These are phyloP conservation scores for Pseudisothecium myosuroides DNA, from an alignment of 225 moss, liverwort and hornwort species.

Conservation along the genomic window DNA sequence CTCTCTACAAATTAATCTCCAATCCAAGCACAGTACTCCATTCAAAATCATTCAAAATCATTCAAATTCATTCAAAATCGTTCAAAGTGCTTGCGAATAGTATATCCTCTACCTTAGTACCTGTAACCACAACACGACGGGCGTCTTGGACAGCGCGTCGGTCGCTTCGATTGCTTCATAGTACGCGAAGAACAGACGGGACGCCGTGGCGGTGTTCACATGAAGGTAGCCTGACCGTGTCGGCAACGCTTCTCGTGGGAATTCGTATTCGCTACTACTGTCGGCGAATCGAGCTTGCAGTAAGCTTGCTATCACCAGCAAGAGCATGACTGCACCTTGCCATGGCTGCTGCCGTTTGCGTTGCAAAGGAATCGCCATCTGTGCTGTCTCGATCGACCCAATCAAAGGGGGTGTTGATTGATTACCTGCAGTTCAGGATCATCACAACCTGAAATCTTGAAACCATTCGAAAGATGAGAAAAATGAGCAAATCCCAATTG, in stretches of 20 bases:
- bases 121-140: slow-evolving; percentile 38
- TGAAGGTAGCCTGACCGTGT: slow-evolving; percentile 37
- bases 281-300: not conserved
- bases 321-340: not conserved
- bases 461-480: not conserved
- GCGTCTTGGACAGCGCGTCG: slow-evolving; percentile 12
- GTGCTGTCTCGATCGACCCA: not conserved
- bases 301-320: not conserved
- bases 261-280: not conserved
- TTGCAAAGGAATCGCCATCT: not conserved
- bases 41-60: not conserved
- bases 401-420: too few relatives aligned
- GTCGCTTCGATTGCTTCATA: slow-evolving; percentile 30
- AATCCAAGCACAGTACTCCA: not conserved
- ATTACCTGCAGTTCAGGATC: not conserved
- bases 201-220: slow-evolving; percentile 14
- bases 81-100: not conserved
- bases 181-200: slow-evolving; percentile 32
- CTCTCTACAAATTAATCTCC: not conserved
- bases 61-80: not conserved
- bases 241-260: slow-evolving; percentile 18
- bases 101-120: not conserved
- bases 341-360: not conserved
- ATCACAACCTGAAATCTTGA: not conserved
- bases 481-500: not conserved